phyloP scores from a whole-genome alignment of 2,329 filamentous ascomycete species.

The Pseudogymnoascus sp. region DNA sequence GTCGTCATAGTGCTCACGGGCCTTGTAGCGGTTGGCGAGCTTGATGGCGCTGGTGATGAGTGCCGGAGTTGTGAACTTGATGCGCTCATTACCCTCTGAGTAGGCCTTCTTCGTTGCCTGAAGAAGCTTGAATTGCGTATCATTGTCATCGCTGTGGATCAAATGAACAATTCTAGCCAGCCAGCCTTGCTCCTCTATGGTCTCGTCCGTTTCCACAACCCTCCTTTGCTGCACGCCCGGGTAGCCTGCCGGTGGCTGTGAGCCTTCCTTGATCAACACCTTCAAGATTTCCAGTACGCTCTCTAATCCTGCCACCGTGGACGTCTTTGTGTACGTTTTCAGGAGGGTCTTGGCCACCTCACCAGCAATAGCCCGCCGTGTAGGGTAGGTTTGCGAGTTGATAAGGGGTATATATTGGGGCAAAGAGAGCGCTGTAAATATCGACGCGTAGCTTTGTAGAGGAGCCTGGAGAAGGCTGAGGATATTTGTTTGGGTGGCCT shows the following conservation, averaged over 20 bases:
- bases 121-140: slow-evolving; percentile 88
- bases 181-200: slow-evolving; percentile 96
- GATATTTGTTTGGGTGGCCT: slow-evolving; percentile 78
- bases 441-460: slow-evolving; percentile 79
- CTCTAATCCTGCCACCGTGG: slow-evolving; percentile 71
- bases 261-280: slow-evolving; percentile 88
- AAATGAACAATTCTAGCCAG: slow-evolving; percentile 87
- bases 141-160: slow-evolving; percentile 75
- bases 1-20: slow-evolving; percentile 77
- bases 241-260: slow-evolving; percentile 76
- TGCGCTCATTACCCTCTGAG: slow-evolving; percentile 85
- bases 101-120: slow-evolving; percentile 84
- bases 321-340: slow-evolving; percentile 71
- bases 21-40: slow-evolving; percentile 80
- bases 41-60: slow-evolving; percentile 86
- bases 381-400: slow-evolving; percentile 87
- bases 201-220: slow-evolving; percentile 85
- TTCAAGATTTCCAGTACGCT: slow-evolving; percentile 82
- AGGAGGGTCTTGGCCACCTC: slow-evolving; percentile 80
- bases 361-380: slow-evolving; percentile 80
- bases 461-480: slow-evolving; percentile 86
- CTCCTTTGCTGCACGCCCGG: slow-evolving; percentile 72
- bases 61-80: slow-evolving; percentile 90
- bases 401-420: slow-evolving; percentile 87
- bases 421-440: slow-evolving; percentile 91